Evolutionary conservation across 2,329 filamentous ascomycete species (phyloP).

Genomic region (Erysiphe pisi): DNA sequence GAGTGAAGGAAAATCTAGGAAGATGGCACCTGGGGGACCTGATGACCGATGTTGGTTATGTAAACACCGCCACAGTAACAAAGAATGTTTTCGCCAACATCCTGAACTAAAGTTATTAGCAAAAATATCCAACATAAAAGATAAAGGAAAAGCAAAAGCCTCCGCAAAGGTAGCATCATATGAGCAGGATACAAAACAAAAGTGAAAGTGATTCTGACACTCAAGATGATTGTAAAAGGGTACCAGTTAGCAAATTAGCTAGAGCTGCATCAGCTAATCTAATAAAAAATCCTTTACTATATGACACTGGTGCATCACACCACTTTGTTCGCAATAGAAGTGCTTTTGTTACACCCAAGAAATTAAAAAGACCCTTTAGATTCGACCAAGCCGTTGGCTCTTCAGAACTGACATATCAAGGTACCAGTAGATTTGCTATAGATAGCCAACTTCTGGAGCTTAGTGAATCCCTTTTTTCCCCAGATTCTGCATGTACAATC

Average conservation of each 20-base stretch:
- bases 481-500: not conserved
- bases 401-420: too few species aligned
- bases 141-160: too few species aligned
- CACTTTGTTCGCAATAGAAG: not conserved
- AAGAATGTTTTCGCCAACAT: not conserved
- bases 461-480: not conserved
- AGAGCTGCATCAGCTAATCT: not conserved
- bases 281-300: not conserved
- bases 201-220: not conserved
- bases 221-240: too few species aligned
- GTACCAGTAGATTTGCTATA: too few species aligned
- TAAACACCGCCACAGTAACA: constrained; percentile 22
- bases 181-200: not conserved
- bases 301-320: constrained; percentile 2
- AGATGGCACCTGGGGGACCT: not conserved
- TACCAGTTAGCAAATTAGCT: too few species aligned
- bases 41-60: not conserved
- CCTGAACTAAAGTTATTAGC: constrained; percentile 1
- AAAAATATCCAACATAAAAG: too few species aligned
- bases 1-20: too few species aligned
- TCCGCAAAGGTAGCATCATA: too few species aligned
- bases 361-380: too few species aligned
- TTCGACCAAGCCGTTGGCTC: too few species aligned
- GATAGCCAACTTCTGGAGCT: too few species aligned
- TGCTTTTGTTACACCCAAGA: not conserved